Evolutionary conservation across 768 basidiomycete species (phyloP).

Genomic region (Tricholomella constricta): DNA sequence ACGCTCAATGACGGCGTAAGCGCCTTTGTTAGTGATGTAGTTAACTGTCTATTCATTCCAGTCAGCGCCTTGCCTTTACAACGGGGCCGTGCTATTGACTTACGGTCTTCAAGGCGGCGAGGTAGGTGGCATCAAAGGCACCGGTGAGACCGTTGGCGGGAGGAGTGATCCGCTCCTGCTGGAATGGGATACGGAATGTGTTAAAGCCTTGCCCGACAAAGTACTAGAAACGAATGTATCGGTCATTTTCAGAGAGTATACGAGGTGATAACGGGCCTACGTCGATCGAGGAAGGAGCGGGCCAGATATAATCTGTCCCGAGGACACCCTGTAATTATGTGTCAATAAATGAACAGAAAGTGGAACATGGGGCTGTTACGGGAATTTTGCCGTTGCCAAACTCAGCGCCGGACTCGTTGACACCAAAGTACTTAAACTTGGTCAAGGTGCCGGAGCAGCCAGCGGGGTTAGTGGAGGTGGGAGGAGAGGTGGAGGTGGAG

Average conservation of each 20-base stretch:
- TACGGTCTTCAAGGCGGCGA: constrained; percentile 49
- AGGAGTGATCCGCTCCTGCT: constrained; percentile 56
- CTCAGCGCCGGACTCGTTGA: constrained; percentile 64
- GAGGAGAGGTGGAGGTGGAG: constrained; percentile 31
- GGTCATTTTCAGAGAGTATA: not conserved
- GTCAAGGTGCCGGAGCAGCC: constrained; percentile 42
- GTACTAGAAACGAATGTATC: constrained; percentile 36
- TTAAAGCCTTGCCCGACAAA: constrained; percentile 60
- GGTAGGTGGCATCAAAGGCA: constrained; percentile 53
- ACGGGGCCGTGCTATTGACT: constrained; percentile 8
- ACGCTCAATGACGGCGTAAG: constrained; percentile 59
- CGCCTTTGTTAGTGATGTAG: constrained; percentile 64
- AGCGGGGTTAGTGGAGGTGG: constrained; percentile 27
- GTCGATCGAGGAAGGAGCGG: constrained; percentile 41
- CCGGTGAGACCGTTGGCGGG: constrained; percentile 56
- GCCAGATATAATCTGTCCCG: constrained; percentile 53
- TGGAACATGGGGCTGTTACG: constrained; percentile 29
- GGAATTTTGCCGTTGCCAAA: constrained; percentile 54
- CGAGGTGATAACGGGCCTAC: constrained; percentile 16
- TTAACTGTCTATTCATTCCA: constrained; percentile 44
- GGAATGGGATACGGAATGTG: constrained; percentile 64
- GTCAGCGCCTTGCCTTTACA: not conserved
- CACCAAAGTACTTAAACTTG: constrained; percentile 66
- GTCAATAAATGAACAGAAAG: not conserved
- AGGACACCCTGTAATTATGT: constrained; percentile 31